Evolutionary conservation across 192 early-diverging fungal genomes (phyloP).

Genomic region (Chytriomyces sp.): DNA sequence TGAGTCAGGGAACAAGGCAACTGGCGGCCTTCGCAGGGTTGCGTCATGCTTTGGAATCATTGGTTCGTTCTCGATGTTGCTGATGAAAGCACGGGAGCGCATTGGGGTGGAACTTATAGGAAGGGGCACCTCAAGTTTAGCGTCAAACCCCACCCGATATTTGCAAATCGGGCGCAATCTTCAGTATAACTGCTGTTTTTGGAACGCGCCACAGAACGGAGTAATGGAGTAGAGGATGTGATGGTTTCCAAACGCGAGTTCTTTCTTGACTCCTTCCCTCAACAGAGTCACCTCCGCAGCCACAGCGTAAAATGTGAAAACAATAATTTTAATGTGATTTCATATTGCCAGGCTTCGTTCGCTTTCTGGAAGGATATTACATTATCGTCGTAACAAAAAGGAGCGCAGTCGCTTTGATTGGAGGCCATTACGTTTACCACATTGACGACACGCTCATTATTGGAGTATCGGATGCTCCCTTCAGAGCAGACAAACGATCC

Average conservation of each 20-base stretch:
- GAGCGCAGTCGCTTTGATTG: slow-evolving; percentile 85
- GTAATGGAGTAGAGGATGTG: no score
- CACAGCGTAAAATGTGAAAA: no score
- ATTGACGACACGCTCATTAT: slow-evolving; percentile 87
- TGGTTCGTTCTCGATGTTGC: slow-evolving; percentile 35
- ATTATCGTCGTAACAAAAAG: slow-evolving; percentile 82
- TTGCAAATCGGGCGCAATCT: no score
- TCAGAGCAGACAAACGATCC: slow-evolving; percentile 67
- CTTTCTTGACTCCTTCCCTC: no score
- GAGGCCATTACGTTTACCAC: slow-evolving; percentile 94
- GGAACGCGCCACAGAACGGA: no score
- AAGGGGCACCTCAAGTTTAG: no score
- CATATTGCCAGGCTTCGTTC: slow-evolving; percentile 71
- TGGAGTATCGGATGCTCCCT: slow-evolving; percentile 59
- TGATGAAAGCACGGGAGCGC: not conserved
- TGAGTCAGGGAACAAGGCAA: slow-evolving; percentile 72
- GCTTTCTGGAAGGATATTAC: slow-evolving; percentile 92
- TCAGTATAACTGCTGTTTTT: no score
- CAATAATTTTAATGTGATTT: no score
- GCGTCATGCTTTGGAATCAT: slow-evolving; percentile 75
- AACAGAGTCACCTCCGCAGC: no score
- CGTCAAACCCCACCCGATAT: no score
- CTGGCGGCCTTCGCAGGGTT: slow-evolving; percentile 73
- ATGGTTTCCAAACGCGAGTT: no score
- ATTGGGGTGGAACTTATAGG: not conserved